These are phyloP conservation scores for Colletotrichum tropicale DNA, from an alignment of 2,329 filamentous ascomycete genomes.

Conservation along the genomic window DNA sequence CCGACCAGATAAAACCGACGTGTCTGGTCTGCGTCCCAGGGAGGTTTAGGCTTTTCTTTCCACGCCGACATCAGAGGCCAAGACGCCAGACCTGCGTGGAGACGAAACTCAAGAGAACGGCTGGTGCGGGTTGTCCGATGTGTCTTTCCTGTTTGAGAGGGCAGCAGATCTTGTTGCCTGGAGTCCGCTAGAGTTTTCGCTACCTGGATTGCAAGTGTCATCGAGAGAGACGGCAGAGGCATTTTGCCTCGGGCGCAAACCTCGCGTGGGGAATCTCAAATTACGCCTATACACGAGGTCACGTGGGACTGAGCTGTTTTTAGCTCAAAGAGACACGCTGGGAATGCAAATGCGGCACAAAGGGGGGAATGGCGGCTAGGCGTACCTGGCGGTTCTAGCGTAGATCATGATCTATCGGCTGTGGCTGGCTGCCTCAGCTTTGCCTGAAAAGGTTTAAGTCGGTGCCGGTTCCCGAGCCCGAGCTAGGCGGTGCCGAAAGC, in stretches of 20 bases:
- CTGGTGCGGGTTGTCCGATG: background rate
- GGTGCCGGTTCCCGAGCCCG: background rate
- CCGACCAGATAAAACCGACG: background rate
- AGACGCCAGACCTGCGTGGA: background rate
- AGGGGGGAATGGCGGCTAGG: background rate
- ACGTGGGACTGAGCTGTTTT: background rate
- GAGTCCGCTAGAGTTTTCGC: background rate
- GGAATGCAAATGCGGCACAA: background rate
- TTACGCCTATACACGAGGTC: background rate
- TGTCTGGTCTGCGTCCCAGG: background rate
- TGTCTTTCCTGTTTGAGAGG: background rate
- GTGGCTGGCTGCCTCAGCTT: background rate
- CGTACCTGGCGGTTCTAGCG: background rate
- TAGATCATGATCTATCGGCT: background rate
- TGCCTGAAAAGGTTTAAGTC: background rate
- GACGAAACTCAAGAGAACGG: background rate
- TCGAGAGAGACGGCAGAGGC: background rate
- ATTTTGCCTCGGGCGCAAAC: background rate
- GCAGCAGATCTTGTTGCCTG: background rate
- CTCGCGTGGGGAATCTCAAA: background rate
- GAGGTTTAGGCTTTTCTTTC: background rate
- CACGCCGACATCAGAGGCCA: background rate
- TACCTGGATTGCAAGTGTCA: background rate
- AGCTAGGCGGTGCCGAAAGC: constrained; percentile 1
- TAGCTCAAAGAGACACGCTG: background rate